Evolutionary conservation across 257 asterid species (phyloP), one percentile per base, ranked within the genome.

Genomic region (Solanum lycopersicoides): DNA sequence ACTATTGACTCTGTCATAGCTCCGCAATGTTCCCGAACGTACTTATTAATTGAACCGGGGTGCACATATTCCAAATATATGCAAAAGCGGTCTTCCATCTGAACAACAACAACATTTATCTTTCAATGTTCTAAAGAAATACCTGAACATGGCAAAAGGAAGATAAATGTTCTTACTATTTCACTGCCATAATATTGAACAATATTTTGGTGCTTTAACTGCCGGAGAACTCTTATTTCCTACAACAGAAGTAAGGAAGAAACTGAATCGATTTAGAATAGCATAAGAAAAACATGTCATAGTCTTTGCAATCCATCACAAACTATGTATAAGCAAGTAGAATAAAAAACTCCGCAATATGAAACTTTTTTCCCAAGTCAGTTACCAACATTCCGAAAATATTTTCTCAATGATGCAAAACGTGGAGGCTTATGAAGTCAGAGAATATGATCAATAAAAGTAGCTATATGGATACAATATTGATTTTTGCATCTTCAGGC

Each of bases 51-150:
- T 41, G 99, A 92, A 47, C 99, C 99, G 2, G 99, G 99, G 88
- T 96, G 98, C 88, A 96, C 94, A 86, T 96, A 96, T 92, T 96
- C 99, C 95, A 96, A 91, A 88, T 96, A 96, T 90, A 96, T 96
- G 93, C 97, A 95, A 88, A 96, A 94, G 72, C 95, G 95, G 86
- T 96, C 98, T 83, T 90, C 99, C 86, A 95, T 89, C 99, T 96
- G 90, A 89, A 66, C 80, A 69, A 85, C 56, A 79, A 59, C 66
- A 56, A 84, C 84, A 76, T 74, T 84, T 32, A 45, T 42, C 79
- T 75, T 53, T 63, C 87, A 83, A 87, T 53, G 59, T 65, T 85
- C 72, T 37, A 50, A 35, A 66, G 73, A 77, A 25, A 72, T 72
- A 59, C 72, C 73, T 47, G 34, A 28, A 82, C 32, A 50, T 65